These are phyloP conservation scores for Pseudonitzschia pungens DNA, from an alignment of 108 stramenopile species.

Conservation along the genomic window DNA sequence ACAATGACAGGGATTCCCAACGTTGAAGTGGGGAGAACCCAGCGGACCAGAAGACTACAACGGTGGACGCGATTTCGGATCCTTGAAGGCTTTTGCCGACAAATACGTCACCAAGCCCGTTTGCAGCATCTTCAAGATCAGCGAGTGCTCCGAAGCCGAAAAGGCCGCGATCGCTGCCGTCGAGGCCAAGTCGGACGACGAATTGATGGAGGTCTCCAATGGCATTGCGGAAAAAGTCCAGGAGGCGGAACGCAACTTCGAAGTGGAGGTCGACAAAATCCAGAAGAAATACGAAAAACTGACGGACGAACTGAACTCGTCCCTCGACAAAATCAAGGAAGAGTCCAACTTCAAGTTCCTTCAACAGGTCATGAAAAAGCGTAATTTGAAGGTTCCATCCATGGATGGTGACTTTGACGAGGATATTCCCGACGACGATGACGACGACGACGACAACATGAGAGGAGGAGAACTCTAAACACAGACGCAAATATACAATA, in stretches of 20 bases:
- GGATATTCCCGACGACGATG: not conserved
- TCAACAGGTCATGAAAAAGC: slow-evolving; percentile 21
- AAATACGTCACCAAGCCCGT: slow-evolving; percentile 65
- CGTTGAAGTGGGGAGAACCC: slow-evolving; percentile 76
- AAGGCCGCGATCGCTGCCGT: slow-evolving; percentile 55
- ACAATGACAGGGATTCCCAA: slow-evolving; percentile 69
- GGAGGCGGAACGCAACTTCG: slow-evolving; percentile 54
- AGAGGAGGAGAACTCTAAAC: not conserved
- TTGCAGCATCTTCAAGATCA: slow-evolving; percentile 49
- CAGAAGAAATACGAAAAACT: slow-evolving; percentile 54
- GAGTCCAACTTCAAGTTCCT: slow-evolving; percentile 43
- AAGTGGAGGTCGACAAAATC: slow-evolving; percentile 52
- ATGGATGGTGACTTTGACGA: slow-evolving; percentile 3
- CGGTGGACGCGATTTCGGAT: slow-evolving; percentile 66
- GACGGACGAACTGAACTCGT: slow-evolving; percentile 37
- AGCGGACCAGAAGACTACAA: slow-evolving; percentile 69
- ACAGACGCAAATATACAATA: not conserved
- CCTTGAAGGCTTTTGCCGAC: slow-evolving; percentile 64
- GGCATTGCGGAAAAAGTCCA: slow-evolving; percentile 33
- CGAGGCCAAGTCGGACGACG: slow-evolving; percentile 45
- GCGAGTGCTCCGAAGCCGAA: slow-evolving; percentile 60
- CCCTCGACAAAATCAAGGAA: slow-evolving; percentile 48
- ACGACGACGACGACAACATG: not conserved
- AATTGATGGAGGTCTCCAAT: slow-evolving; percentile 43
- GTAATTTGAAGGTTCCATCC: slow-evolving; percentile 6